A percentile compares a stretch with the other conserved stretches of the same genome.
phyloP scores from a whole-genome alignment of 2,329 filamentous ascomycete genomes.

The Aspergillus sp. region DNA sequence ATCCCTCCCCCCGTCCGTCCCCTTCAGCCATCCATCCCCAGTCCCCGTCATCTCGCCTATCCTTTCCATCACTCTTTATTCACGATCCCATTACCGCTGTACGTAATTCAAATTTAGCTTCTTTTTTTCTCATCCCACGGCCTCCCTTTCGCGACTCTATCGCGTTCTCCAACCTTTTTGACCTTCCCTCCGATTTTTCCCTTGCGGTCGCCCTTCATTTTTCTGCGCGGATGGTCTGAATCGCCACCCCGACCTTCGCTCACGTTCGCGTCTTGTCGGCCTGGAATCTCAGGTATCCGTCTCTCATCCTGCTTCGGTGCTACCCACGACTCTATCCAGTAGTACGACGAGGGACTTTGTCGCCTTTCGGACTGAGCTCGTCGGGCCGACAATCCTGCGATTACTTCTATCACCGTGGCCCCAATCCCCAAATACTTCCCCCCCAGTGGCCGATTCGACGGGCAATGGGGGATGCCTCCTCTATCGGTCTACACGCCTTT shows the following conservation, averaged over 20 bases:
- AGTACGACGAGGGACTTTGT: constrained; percentile 6
- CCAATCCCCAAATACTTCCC: constrained; percentile 36
- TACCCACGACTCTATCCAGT: constrained; percentile 7
- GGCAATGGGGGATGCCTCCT: constrained; percentile 59
- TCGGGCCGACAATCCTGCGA: constrained; percentile 13
- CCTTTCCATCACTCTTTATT: not conserved
- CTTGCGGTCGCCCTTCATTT: constrained; percentile 19
- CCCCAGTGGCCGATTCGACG: constrained; percentile 41
- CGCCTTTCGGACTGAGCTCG: constrained; percentile 10
- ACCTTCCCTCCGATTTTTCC: constrained; percentile 8
- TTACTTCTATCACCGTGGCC: constrained; percentile 37
- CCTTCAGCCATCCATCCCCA: not conserved
- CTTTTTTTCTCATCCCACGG: not conserved
- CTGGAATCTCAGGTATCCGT: constrained; percentile 1
- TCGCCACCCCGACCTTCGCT: constrained; percentile 17
- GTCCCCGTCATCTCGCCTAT: not conserved
- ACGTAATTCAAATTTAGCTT: not conserved
- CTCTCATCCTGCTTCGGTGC: constrained; percentile 8
- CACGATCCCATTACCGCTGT: not conserved
- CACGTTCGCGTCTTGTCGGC: constrained; percentile 1
- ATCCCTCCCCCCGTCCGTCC: not conserved
- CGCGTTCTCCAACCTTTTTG: constrained; percentile 6
- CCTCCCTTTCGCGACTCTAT: constrained; percentile 7
- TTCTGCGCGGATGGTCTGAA: constrained; percentile 28
- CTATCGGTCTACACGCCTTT: constrained; percentile 74